Conservation (phyloP, 305 asterid species). For the Fraxinus latifolia region DNA sequence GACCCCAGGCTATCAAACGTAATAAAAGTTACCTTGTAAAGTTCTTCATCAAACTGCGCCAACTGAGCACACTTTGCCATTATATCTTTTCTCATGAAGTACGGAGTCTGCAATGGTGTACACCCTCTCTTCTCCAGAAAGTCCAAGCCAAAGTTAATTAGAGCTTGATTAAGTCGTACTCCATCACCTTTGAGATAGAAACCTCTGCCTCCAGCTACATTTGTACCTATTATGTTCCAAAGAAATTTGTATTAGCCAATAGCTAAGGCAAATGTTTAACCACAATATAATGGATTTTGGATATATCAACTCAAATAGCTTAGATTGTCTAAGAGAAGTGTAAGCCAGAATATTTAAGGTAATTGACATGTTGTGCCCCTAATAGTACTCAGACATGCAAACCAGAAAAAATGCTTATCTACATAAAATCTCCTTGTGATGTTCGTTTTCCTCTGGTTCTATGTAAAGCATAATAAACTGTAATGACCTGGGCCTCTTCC, state of each 20-base stretch:
- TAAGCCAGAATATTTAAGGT: neutral
- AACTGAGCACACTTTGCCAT: conserved; percentile 96
- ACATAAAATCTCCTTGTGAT: neutral
- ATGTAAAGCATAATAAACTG: neutral
- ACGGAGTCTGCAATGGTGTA: conserved; percentile 71
- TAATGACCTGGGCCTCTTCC: no score
- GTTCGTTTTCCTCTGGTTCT: neutral
- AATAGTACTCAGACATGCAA: neutral
- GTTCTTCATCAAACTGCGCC: conserved; percentile 94
- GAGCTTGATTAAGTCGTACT: conserved; percentile 81
- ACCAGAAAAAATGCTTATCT: neutral
- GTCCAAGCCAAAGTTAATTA: conserved; percentile 69
- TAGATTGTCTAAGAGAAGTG: neutral
- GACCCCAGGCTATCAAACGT: neutral
- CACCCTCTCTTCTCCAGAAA: conserved; percentile 63
- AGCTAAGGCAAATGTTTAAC: neutral
- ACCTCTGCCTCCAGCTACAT: conserved; percentile 90
- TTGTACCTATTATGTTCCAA: conserved; percentile 49
- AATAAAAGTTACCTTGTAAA: conserved; percentile 68
- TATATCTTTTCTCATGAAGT: conserved; percentile 86
- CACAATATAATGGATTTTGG: neutral
- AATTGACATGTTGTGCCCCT: neutral
- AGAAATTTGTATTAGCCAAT: conserved; percentile 15
- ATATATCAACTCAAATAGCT: neutral
- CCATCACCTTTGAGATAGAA: conserved; percentile 82